Evolutionary conservation across 2,329 filamentous ascomycete species (phyloP).

Genomic region (Alternaria gansuensis): DNA sequence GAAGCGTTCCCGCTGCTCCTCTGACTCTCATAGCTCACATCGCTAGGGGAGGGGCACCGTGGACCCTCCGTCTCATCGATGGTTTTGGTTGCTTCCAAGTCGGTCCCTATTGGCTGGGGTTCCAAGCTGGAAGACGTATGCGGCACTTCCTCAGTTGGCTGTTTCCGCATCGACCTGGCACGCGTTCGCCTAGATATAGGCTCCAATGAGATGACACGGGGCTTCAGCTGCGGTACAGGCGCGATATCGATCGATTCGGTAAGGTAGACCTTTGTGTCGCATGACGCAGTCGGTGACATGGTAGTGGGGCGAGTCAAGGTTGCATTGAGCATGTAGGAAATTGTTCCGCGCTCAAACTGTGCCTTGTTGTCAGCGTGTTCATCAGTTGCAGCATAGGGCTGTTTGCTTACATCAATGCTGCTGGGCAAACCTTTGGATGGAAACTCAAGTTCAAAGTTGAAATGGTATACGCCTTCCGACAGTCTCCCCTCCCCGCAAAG

Average conservation of each 20-base stretch:
- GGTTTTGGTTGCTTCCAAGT: conserved; percentile 32
- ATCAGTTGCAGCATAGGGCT: conserved; percentile 14
- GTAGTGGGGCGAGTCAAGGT: conserved; percentile 89
- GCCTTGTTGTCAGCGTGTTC: conserved; percentile 29
- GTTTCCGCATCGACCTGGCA: conserved; percentile 60
- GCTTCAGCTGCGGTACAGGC: conserved; percentile 74
- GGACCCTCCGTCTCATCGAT: conserved; percentile 48
- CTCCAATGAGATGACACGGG: conserved; percentile 85
- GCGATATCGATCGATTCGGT: conserved; percentile 87
- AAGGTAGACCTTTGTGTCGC: conserved; percentile 81
- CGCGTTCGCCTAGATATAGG: conserved; percentile 77
- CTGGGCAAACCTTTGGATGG: conserved; percentile 77
- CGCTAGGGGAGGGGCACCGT: conserved; percentile 58
- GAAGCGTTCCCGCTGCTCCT: conserved; percentile 66
- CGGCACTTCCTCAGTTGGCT: conserved; percentile 26
- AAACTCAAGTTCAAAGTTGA: conserved; percentile 78
- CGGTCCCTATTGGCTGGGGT: conserved; percentile 30
- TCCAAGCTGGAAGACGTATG: conserved; percentile 33
- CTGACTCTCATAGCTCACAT: conserved; percentile 59
- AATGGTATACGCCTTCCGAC: conserved; percentile 78
- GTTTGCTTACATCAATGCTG: conserved; percentile 83
- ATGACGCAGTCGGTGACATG: conserved; percentile 80
- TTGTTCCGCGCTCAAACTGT: conserved; percentile 93
- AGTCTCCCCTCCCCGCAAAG: conserved; percentile 80
- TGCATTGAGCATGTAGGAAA: conserved; percentile 89